Conservation (phyloP, 148 eudicot genomes). For the Euryodendron excelsum region DNA sequence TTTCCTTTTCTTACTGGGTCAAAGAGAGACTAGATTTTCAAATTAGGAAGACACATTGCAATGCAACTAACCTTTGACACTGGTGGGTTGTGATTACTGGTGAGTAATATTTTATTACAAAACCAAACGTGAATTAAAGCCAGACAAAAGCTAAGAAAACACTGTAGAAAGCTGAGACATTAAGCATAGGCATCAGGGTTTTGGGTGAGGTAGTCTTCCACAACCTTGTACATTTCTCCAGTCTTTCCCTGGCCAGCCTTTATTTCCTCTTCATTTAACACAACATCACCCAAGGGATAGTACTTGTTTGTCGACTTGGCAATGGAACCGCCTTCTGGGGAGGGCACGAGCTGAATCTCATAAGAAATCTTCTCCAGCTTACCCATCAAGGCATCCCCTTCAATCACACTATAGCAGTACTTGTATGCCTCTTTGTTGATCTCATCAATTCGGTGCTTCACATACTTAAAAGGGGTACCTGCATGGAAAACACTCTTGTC, state of each 20-base stretch:
- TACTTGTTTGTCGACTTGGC: neutral
- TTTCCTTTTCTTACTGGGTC: no score
- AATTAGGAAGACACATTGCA: no score
- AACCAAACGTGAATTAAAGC: no score
- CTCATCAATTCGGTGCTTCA: neutral
- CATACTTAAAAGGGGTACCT: neutral
- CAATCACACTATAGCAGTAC: neutral
- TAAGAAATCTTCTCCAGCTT: neutral
- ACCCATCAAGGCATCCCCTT: neutral
- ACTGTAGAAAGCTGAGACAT: no score
- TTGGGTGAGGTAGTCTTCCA: conserved; percentile 3
- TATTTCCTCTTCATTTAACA: neutral
- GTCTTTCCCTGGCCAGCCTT: neutral
- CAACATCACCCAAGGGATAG: neutral
- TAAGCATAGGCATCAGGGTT: conserved; percentile 7
- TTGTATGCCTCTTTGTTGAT: neutral
- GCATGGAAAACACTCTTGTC: neutral
- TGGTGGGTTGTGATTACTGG: no score
- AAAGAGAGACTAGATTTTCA: no score
- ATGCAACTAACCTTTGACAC: no score
- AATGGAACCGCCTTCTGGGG: neutral
- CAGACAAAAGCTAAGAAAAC: no score
- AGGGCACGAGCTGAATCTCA: neutral
- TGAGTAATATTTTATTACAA: no score
- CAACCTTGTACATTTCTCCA: neutral